Percentiles rank a stretch among this genome's conserved stretches.
Evolutionary conservation across 805 yeast species (phyloP).

Genomic region (Sungouiozyma ichnusensis): DNA sequence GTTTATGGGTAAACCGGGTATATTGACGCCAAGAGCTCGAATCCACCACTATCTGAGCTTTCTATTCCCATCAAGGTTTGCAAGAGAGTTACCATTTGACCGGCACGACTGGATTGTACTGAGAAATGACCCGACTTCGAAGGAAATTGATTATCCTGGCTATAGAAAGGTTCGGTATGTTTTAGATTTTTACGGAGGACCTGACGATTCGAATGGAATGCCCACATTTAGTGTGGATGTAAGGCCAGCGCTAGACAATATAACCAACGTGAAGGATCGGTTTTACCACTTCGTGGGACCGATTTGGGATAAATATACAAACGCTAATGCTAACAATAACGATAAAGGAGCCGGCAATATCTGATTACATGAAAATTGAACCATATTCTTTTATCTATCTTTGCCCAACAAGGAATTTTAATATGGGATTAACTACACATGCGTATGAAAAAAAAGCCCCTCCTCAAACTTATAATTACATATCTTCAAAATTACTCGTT

Average conservation of each 20-base stretch:
- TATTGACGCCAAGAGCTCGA: conserved; percentile 76
- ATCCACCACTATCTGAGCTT: conserved; percentile 54
- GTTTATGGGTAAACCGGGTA: conserved; percentile 89
- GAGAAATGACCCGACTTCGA: conserved; percentile 38
- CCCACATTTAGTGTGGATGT: conserved; percentile 91
- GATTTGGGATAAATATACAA: conserved; percentile 44
- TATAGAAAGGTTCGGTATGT: conserved; percentile 81
- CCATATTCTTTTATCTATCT: too few species aligned
- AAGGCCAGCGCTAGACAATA: conserved; percentile 81
- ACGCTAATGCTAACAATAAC: neutral
- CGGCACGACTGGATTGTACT: conserved; percentile 98
- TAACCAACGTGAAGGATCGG: conserved; percentile 57
- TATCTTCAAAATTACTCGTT: too few species aligned
- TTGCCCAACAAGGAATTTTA: neutral
- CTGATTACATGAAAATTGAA: neutral
- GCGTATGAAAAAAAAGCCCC: too few species aligned
- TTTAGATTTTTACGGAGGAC: conserved; percentile 93
- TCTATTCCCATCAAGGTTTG: conserved; percentile 61
- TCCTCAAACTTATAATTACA: too few species aligned
- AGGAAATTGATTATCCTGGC: conserved; percentile 26
- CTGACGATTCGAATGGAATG: conserved; percentile 79
- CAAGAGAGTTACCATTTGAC: conserved; percentile 83
- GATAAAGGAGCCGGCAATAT: neutral
- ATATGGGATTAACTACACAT: neutral
- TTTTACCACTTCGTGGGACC: conserved; percentile 57